Base-by-base conservation (phyloP, 208 protist genomes). In the Acanthamoeba sp. region DNA sequence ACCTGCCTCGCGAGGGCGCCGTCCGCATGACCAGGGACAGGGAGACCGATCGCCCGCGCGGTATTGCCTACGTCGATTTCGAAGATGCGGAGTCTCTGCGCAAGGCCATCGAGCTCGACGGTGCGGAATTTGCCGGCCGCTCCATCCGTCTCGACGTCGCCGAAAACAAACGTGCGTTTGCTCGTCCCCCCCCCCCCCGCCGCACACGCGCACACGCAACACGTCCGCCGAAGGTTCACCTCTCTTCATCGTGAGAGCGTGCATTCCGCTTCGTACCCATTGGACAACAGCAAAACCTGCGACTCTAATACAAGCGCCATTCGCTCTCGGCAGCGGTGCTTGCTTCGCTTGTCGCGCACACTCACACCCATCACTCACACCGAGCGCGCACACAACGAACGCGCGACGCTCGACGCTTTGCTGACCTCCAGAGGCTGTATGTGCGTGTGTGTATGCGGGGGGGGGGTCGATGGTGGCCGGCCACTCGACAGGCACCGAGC, bases 31-130 rank as follows among this genome's bases (percentile, higher is more conserved):
- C 45, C 20, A 34, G 57, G 40, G 88, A 93, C 50, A 78, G 62
- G 40, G 73, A 84, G 27, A 40, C 42, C 34, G 88, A 59, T 27
- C 57, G 66, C 20, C 55, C 88, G 42, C 55, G 64, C 27, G 88
- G 88, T 20, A 64, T 82, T 40, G 88, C 62, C 59, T 93, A 93
- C 62, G 88, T 93, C 32, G 88, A 93, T 48, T 80, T 93, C 42
- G 88, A 93, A 55, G 88, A 93, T 93, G 88, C 88, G 18, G 88
- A 93, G 12, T 93, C 88, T 4, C 88, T 93, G 29, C 55, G 64
- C 12, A 93, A 42, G 12, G 88, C 88, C 5, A 12, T 93, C n/a
- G 27, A 36, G 38, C 38, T 62, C 20, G 88, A 93, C n/a, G 88
- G 64, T 12, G 32, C 6, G 32, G 88, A 93, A 16, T 93, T 93